Conservation (phyloP, 2,329 filamentous ascomycete species). For the Paramyrothecium roridum region DNA sequence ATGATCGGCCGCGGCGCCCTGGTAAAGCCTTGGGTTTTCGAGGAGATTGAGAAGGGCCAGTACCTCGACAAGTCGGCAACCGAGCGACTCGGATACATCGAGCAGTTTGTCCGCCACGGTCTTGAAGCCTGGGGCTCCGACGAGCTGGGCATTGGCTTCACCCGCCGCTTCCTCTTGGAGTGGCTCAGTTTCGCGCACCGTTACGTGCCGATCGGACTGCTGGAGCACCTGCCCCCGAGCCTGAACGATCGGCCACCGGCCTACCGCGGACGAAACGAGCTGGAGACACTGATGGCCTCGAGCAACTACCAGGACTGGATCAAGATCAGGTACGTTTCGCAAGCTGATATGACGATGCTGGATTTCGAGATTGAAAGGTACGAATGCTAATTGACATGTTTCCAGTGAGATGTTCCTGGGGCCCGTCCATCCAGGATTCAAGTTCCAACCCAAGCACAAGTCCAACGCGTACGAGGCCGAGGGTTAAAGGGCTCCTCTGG, state of each 20-base stretch:
- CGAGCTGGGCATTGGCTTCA: slow-evolving; percentile 88
- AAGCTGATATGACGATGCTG: not conserved
- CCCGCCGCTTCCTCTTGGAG: slow-evolving; percentile 87
- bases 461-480: slow-evolving; percentile 85
- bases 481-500: slow-evolving; percentile 40
- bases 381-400: slow-evolving; percentile 1
- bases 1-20: slow-evolving; percentile 97
- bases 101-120: slow-evolving; percentile 87
- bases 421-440: slow-evolving; percentile 83
- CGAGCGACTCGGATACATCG: slow-evolving; percentile 80
- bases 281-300: slow-evolving; percentile 91
- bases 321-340: slow-evolving; percentile 77
- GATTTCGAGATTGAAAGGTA: not conserved
- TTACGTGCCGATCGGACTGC: slow-evolving; percentile 84
- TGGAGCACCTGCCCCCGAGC: slow-evolving; percentile 83
- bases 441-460: slow-evolving; percentile 97
- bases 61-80: slow-evolving; percentile 92
- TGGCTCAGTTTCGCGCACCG: slow-evolving; percentile 92
- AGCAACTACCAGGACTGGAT: slow-evolving; percentile 97
- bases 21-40: slow-evolving; percentile 98
- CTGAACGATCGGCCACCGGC: slow-evolving; percentile 87
- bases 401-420: slow-evolving; percentile 95
- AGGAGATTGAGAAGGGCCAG: slow-evolving; percentile 88
- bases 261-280: slow-evolving; percentile 79
- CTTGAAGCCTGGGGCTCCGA: slow-evolving; percentile 95